These are phyloP conservation scores for Apostasia ramifera DNA, from an alignment of 106 monocot genomes.

Conservation along the genomic window DNA sequence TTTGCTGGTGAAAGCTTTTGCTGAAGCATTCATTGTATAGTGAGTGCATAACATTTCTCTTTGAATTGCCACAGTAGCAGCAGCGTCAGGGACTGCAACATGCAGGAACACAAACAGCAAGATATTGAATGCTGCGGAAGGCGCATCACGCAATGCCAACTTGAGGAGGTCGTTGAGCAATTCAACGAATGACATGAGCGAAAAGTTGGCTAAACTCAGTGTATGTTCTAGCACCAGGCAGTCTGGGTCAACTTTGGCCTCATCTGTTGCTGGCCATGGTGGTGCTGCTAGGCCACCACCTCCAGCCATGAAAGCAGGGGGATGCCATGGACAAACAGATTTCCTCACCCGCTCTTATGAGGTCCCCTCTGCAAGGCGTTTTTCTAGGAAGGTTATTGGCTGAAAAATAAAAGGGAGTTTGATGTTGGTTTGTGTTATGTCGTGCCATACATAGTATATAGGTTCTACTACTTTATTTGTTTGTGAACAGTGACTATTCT, in stretches of 20 bases:
- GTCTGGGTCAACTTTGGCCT: neutral
- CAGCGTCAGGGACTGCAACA: neutral
- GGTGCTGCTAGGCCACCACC: conserved; percentile 16
- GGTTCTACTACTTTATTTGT: too few species aligned
- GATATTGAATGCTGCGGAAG: neutral
- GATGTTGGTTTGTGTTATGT: too few species aligned
- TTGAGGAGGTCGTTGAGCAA: conserved; percentile 8
- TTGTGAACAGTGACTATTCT: too few species aligned
- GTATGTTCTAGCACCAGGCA: conserved; percentile 15
- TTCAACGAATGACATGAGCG: conserved; percentile 22
- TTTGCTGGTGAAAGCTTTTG: too few species aligned
- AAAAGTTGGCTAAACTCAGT: conserved; percentile 36
- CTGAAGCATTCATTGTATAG: too few species aligned
- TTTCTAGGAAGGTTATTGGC: conserved; percentile 26
- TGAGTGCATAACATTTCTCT: too few species aligned
- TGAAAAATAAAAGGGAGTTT: conserved; percentile 3
- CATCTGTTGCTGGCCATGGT: neutral
- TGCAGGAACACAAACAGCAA: neutral
- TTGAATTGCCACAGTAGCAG: too few species aligned
- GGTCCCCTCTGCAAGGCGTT: conserved; percentile 30
- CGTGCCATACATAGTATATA: too few species aligned
- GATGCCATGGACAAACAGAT: conserved; percentile 37
- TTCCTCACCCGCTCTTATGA: conserved; percentile 17
- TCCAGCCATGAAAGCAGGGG: conserved; percentile 58
- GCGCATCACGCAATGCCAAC: neutral